Conservation (phyloP, 495 filamentous ascomycete species). For the Hypomontagnella monticulosa region DNA sequence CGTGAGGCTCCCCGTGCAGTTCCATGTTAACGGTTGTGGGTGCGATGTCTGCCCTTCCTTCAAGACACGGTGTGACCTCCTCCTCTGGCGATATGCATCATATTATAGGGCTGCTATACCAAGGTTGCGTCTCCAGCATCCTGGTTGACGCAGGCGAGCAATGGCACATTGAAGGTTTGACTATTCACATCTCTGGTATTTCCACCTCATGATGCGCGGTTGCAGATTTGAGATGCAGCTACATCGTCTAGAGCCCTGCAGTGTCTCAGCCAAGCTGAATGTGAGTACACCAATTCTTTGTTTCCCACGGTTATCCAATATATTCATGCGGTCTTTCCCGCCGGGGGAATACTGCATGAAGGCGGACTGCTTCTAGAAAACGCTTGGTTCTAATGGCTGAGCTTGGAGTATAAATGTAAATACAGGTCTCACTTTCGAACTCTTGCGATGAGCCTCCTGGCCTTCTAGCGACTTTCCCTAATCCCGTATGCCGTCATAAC, state of each 20-base stretch:
- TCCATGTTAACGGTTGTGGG: no score
- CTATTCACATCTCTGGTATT: conserved; percentile 5
- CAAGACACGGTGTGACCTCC: no score
- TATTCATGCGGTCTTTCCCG: not conserved
- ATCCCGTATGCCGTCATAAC: not conserved
- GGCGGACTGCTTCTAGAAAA: conserved; percentile 17
- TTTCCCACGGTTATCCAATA: not conserved
- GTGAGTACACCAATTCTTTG: conserved; percentile 1
- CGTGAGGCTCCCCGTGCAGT: no score
- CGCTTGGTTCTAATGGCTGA: not conserved
- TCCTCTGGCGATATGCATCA: not conserved
- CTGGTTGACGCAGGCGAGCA: conserved; percentile 20
- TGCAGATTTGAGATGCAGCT: conserved; percentile 4
- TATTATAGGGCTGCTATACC: conserved; percentile 3
- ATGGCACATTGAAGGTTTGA: conserved; percentile 13
- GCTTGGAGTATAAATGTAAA: conserved; percentile 5
- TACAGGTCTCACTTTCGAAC: conserved; percentile 1
- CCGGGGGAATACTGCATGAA: not conserved
- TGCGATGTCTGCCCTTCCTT: no score
- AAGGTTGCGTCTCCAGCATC: conserved; percentile 11
- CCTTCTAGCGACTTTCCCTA: not conserved
- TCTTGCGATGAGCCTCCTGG: not conserved
- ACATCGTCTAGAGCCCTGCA: not conserved
- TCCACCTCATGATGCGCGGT: conserved; percentile 15
- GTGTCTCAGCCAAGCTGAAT: conserved; percentile 32